Percentiles rank a stretch among this genome's conserved stretches.
phyloP scores from a whole-genome alignment of 2,329 filamentous ascomycete genomes.

The Calonectria pauciramosa region DNA sequence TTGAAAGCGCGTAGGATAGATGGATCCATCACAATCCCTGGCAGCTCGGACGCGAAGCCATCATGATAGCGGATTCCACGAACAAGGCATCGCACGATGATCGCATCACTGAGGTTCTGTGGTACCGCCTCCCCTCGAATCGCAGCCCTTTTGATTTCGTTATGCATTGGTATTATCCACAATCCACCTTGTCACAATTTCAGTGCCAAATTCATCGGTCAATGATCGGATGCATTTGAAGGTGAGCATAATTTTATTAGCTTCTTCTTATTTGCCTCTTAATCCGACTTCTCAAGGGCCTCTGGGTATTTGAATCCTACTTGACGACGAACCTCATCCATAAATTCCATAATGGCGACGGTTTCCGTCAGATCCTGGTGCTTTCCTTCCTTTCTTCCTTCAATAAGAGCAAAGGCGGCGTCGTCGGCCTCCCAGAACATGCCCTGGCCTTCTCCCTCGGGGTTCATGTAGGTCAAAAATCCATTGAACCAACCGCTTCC shows the following conservation, averaged over 20 bases:
- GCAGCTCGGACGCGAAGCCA: background rate
- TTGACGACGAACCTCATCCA: conserved; percentile 67
- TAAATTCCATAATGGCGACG: conserved; percentile 83
- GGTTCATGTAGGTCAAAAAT: conserved; percentile 50
- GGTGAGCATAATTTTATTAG: background rate
- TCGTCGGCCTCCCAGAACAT: conserved; percentile 93
- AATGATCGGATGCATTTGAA: background rate
- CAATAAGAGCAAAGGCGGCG: conserved; percentile 77
- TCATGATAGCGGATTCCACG: background rate
- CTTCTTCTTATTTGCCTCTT: background rate
- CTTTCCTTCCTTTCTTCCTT: conserved; percentile 81
- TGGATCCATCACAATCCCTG: no score
- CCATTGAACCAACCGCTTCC: conserved; percentile 33
- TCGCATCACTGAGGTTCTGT: background rate
- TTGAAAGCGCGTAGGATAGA: background rate
- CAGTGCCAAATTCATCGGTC: background rate
- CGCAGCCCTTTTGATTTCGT: no score
- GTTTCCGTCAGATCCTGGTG: conserved; percentile 80
- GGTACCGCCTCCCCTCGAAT: background rate
- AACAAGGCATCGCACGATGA: background rate
- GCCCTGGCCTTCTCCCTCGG: conserved; percentile 73
- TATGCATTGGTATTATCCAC: no score
- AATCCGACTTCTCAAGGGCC: conserved; percentile 24
- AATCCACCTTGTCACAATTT: background rate
- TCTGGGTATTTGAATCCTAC: conserved; percentile 66